Base-by-base conservation (phyloP, 495 filamentous ascomycete genomes). In the Penicillium herquei region DNA sequence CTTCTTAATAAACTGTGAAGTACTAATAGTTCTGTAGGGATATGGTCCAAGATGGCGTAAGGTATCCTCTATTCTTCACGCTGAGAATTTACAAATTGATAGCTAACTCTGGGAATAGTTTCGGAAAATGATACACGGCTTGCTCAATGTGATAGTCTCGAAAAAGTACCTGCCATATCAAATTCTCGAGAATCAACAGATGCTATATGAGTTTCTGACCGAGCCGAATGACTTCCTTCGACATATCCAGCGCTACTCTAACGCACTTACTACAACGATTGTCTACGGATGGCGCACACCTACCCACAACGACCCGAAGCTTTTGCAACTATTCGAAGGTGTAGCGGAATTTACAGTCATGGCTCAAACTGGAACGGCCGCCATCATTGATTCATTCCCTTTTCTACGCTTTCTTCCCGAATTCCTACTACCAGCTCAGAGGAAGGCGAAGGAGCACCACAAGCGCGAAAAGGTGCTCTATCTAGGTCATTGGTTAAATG, bases 291-390 rank as follows among this genome's bases (percentile, higher is more conserved):
- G 14, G 13, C 37, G 37, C 37, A n/a, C 13, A 6, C 3, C 14
- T 14, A 39, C 13, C 14, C 13, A 39, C 1, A 39, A 13, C 8
- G 37, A 39, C 12, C 37, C 69, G 12, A 80, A 79, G 40, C 68
- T 83, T 61, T 66, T 69, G 60, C 79, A 82, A 56, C 67, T 84
- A 7, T 82, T 81, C 54, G 69, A 81, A 37, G 75, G 21, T 26
- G 21, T 26, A 2, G 21, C 21, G 21, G 21, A 26, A 26, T 26
- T 26, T 26, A 26, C 21, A 26, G 4, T 26, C 21, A 26, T 26
- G 21, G 21, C 21, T 26, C 21, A 26, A 26, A 26, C 21, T 50
- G 71, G 74, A 39, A 77, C 61, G 5, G 59, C 63, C 2, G 61
- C 63, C 11, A 52, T 72, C 30, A 66, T 74, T 9, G 71, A 76